These are phyloP conservation scores for Triangularia verruculosa DNA, from an alignment of 2,329 filamentous ascomycete species.

Conservation along the genomic window DNA sequence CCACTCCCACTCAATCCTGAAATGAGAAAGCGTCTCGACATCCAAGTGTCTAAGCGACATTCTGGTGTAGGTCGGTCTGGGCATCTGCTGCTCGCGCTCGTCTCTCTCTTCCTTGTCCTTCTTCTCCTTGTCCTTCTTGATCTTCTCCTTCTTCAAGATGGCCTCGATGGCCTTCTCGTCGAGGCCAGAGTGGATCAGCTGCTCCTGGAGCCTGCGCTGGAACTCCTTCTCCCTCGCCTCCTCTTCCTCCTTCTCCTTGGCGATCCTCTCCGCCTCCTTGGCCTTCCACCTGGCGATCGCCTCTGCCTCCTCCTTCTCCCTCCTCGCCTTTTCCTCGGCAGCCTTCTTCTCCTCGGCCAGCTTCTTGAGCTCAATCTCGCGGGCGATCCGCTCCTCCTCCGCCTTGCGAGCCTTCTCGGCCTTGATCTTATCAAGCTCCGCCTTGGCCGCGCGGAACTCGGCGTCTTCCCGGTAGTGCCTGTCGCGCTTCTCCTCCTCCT, in stretches of 20 bases:
- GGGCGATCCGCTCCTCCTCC: constrained; percentile 25
- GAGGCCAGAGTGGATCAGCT: constrained; percentile 56
- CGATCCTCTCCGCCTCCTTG: constrained; percentile 25
- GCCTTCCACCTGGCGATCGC: constrained; percentile 24
- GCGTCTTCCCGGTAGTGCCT: constrained; percentile 21
- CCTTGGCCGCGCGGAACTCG: constrained; percentile 41
- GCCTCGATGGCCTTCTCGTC: constrained; percentile 57
- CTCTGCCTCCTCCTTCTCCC: constrained; percentile 22
- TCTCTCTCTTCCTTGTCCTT: constrained; percentile 42
- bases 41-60: constrained; percentile 62
- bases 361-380: constrained; percentile 27
- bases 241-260: constrained; percentile 26
- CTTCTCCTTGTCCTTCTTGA: constrained; percentile 34
- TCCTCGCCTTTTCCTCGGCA: constrained; percentile 20
- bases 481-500: constrained; percentile 21
- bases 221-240: constrained; percentile 37
- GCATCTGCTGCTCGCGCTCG: constrained; percentile 18
- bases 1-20: constrained; percentile 55
- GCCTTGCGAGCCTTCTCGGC: constrained; percentile 31
- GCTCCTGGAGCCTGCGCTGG: constrained; percentile 53
- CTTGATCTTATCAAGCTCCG: constrained; percentile 46
- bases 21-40: constrained; percentile 56
- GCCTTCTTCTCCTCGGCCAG: constrained; percentile 27
- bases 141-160: constrained; percentile 56
- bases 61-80: constrained; percentile 55